phyloP scores from a whole-genome alignment of 345 rosid species.

The Salix dunnii region DNA sequence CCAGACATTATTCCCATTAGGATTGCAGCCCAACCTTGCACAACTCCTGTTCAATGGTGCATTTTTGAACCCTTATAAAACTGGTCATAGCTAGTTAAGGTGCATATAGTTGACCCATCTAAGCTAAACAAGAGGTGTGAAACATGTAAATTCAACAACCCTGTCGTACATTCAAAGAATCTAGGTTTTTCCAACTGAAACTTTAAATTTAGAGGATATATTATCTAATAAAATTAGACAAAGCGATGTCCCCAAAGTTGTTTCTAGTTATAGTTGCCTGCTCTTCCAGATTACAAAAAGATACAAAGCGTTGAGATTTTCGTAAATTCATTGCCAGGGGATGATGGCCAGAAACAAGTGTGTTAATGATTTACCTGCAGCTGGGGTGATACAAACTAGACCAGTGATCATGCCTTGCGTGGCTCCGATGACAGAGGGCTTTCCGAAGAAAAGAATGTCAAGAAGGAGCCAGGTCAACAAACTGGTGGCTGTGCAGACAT shows the following conservation, averaged over 20 bases:
- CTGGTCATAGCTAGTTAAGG: background rate
- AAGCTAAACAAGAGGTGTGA: too few relatives aligned
- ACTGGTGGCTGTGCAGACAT: constrained; percentile 68
- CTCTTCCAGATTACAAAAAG: background rate
- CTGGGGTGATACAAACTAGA: constrained; percentile 57
- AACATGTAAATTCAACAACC: too few relatives aligned
- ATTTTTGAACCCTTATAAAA: background rate
- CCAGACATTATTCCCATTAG: constrained; percentile 62
- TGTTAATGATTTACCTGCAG: constrained; percentile 35
- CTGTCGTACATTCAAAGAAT: too few relatives aligned
- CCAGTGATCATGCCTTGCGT: constrained; percentile 69
- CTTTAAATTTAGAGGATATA: too few relatives aligned
- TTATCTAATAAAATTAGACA: too few relatives aligned
- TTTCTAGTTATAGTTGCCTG: too few relatives aligned
- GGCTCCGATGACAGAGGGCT: constrained; percentile 63
- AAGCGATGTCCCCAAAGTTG: background rate
- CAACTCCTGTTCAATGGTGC: constrained; percentile 39
- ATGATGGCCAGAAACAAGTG: background rate
- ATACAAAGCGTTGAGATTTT: background rate
- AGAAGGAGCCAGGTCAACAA: constrained; percentile 66
- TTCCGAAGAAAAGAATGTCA: constrained; percentile 60
- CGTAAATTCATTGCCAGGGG: background rate
- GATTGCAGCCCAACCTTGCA: constrained; percentile 75
- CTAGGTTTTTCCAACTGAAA: too few relatives aligned
- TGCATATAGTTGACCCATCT: too few relatives aligned